phyloP scores from a whole-genome alignment of 2,329 filamentous ascomycete genomes.

The Fusarium sp. region DNA sequence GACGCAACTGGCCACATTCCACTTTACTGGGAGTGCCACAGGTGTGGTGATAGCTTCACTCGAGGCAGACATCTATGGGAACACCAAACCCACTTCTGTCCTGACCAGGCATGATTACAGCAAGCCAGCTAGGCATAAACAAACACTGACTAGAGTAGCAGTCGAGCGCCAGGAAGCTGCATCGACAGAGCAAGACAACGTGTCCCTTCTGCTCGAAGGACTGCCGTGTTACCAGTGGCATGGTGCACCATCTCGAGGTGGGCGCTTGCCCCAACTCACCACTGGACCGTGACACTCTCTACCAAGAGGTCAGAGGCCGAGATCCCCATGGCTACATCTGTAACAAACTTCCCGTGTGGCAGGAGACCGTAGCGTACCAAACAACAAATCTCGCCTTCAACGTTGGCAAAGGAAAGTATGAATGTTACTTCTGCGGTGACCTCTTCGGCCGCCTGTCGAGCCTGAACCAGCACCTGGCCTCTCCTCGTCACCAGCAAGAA shows the following conservation, averaged over 20 bases:
- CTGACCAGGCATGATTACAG: background rate
- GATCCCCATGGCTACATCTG: conserved; percentile 61
- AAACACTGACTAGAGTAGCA: conserved; percentile 1
- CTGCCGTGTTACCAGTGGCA: conserved; percentile 61
- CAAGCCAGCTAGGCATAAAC: background rate
- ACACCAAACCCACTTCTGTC: too few species aligned
- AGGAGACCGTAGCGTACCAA: conserved; percentile 45
- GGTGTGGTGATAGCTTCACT: conserved; percentile 29
- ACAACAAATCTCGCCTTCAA: conserved; percentile 58
- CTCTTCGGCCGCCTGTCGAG: conserved; percentile 47
- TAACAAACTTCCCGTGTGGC: conserved; percentile 60
- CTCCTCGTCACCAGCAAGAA: conserved; percentile 51
- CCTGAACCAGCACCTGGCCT: conserved; percentile 65
- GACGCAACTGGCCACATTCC: conserved; percentile 32
- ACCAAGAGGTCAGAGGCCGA: conserved; percentile 53
- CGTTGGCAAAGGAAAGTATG: conserved; percentile 33
- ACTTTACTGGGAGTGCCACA: conserved; percentile 41
- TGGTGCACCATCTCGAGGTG: conserved; percentile 65
- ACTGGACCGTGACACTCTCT: conserved; percentile 60
- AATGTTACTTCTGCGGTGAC: conserved; percentile 56
- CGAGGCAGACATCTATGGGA: too few species aligned
- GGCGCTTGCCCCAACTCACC: conserved; percentile 60
- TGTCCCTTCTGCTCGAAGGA: conserved; percentile 65
- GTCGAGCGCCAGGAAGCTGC: background rate
- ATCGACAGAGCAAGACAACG: conserved; percentile 13